These are phyloP conservation scores for Nannizziopsis barbatae DNA, from an alignment of 2,329 filamentous ascomycete species.

Conservation along the genomic window DNA sequence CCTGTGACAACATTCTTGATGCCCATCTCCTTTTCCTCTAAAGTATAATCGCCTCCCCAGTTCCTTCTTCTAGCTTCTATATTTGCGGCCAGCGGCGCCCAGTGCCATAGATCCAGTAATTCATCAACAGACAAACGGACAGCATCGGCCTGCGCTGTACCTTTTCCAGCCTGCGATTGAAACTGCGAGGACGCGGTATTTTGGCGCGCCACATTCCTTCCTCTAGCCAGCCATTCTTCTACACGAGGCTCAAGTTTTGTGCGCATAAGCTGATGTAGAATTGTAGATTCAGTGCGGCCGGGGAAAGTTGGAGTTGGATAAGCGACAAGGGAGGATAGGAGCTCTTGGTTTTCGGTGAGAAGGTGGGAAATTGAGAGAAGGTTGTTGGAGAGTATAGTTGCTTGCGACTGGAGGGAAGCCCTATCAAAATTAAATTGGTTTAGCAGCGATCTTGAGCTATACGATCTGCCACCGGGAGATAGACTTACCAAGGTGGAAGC, in stretches of 20 bases:
- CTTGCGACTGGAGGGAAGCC: slow-evolving; percentile 59
- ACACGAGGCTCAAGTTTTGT: slow-evolving; percentile 74
- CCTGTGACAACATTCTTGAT: slow-evolving; percentile 62
- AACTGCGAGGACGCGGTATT: slow-evolving; percentile 3
- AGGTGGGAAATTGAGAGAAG: slow-evolving; percentile 56
- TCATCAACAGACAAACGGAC: slow-evolving; percentile 36
- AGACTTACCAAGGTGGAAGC: slow-evolving; percentile 53
- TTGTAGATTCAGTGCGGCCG: slow-evolving; percentile 49
- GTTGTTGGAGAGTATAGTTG: slow-evolving; percentile 59
- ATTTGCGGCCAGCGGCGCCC: slow-evolving; percentile 41
- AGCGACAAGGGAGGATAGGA: slow-evolving; percentile 59
- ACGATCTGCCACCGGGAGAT: not conserved
- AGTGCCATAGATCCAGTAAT: slow-evolving; percentile 50
- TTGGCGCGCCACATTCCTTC: slow-evolving; percentile 37
- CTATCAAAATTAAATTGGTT: slow-evolving; percentile 32
- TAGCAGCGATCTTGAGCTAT: not conserved
- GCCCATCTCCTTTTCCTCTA: slow-evolving; percentile 56
- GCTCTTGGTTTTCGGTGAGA: slow-evolving; percentile 52
- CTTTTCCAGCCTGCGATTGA: not conserved
- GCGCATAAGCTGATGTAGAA: slow-evolving; percentile 59
- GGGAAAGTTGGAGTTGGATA: slow-evolving; percentile 68
- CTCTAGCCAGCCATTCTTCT: slow-evolving; percentile 59
- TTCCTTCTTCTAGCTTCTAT: slow-evolving; percentile 37
- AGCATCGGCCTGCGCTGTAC: not conserved
- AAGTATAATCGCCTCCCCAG: slow-evolving; percentile 57